Conservation (phyloP, 176 grass and related monocot species). For the Oryza officinalis region DNA sequence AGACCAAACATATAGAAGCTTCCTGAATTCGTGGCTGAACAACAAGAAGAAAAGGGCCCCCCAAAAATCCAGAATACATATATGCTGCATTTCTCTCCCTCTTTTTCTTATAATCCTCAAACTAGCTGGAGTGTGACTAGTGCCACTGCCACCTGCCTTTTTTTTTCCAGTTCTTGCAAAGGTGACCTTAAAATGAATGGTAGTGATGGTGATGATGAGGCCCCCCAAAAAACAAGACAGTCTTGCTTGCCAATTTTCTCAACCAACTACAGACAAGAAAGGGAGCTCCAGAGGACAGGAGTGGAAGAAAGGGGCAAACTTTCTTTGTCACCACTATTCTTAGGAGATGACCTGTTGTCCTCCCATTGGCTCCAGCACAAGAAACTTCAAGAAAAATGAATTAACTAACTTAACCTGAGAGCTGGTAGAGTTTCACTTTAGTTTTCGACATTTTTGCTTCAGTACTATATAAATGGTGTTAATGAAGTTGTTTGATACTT, state of each 20-base stretch:
- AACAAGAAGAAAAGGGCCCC: not conserved
- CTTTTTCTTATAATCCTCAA: not conserved
- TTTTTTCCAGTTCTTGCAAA: not conserved
- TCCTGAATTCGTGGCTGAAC: not conserved
- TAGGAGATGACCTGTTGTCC: constrained; percentile 28
- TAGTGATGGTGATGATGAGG: not conserved
- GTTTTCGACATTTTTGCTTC: not conserved
- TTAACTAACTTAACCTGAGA: not conserved
- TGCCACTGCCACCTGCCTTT: constrained; percentile 33
- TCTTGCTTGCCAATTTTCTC: constrained; percentile 19
- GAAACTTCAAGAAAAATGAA: not conserved
- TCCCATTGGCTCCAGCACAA: constrained; percentile 3
- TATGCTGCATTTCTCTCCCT: not conserved
- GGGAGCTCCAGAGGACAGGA: not conserved
- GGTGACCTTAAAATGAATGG: constrained; percentile 1
- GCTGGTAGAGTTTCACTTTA: not conserved
- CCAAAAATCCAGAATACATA: not conserved
- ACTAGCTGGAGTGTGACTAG: not conserved
- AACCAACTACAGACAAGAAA: constrained; percentile 5
- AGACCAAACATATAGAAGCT: not conserved
- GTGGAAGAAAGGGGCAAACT: not conserved
- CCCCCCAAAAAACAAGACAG: not conserved
- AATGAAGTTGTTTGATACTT: not conserved
- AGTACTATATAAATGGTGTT: not conserved
- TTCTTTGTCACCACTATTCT: constrained; percentile 16